Base-by-base conservation (phyloP, 768 basidiomycete species). In the Mycena filopes region DNA sequence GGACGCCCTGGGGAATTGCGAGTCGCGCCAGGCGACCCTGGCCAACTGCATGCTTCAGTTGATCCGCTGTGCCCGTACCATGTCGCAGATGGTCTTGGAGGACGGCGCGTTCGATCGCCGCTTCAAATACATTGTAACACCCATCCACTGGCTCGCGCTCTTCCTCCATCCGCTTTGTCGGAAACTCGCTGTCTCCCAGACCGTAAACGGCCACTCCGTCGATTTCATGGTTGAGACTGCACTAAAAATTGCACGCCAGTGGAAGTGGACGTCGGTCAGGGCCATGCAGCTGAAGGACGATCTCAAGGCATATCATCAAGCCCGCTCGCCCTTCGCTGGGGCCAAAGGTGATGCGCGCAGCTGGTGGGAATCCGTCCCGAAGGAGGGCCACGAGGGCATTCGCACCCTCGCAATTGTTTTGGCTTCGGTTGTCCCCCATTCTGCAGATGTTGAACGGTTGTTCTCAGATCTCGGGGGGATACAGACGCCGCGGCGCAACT, bases 41-140 rank as follows among this genome's bases (percentile, higher is more conserved):
- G 75, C 77, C 13, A 75, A 76, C 42, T 80, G 79, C 62, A 79
- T 80, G 76, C 72, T 80, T 2, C 68, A 78, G 49, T 60, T 79
- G 1, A 72, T 80, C 4, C 60, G 61, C 10, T 68, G 67, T 61
- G 73, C 72, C 15, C 55, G 62, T n/a, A 64, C 57, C 11, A 67
- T 77, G 55, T 48, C 38, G 6, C 53, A 71, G 26, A 38, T 75
- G n/a, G 21, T 43, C 15, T n/a, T 70, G 4, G 69, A 72, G 13
- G 56, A 59, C 4, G 60, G 50, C 11, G 55, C 10, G 29, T 42
- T 42, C 20, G 41, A 42, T 16, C 41, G 41, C 18, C 15, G 41
- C 20, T 42, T 42, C 15, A 42, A 42, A 16, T 16, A 9, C 41
- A 42, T 42, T 42, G 41, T 16, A 15, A 42, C 41, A 15, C 41